Conservation (phyloP, 176 grass and related monocot genomes). For the Paspalum notatum region DNA sequence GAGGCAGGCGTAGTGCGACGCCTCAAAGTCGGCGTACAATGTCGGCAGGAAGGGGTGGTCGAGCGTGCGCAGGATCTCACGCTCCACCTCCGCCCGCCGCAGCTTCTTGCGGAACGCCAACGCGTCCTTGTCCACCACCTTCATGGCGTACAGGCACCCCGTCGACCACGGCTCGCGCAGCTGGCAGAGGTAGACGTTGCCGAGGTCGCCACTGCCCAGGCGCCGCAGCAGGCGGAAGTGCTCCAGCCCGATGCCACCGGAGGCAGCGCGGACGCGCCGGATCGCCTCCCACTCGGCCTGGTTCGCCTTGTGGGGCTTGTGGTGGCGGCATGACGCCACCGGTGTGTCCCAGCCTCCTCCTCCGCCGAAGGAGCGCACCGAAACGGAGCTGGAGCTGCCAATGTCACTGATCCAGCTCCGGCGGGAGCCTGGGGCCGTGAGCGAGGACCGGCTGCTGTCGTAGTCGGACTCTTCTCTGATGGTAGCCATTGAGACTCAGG, state of each 20-base stretch:
- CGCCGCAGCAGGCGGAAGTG: constrained; percentile 88
- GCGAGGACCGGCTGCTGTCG: constrained; percentile 79
- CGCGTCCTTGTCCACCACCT: constrained; percentile 85
- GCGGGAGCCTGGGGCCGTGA: constrained; percentile 59
- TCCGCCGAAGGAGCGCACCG: constrained; percentile 51
- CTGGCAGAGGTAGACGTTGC: constrained; percentile 87
- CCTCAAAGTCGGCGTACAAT: constrained; percentile 88
- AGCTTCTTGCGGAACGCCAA: constrained; percentile 87
- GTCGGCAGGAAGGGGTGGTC: constrained; percentile 94
- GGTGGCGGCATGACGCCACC: background rate
- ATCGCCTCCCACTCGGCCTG: constrained; percentile 93
- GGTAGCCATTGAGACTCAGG: constrained; percentile 45
- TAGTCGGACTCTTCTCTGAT: constrained; percentile 80
- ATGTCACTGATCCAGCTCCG: constrained; percentile 85
- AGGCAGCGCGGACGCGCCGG: constrained; percentile 44
- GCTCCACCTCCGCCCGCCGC: constrained; percentile 78
- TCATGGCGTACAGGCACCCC: constrained; percentile 81
- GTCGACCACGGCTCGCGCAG: constrained; percentile 60
- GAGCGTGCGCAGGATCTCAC: constrained; percentile 72
- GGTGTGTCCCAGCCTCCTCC: background rate
- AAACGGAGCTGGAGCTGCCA: constrained; percentile 85
- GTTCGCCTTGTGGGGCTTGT: constrained; percentile 89
- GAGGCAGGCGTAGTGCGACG: constrained; percentile 85
- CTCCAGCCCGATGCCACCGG: constrained; percentile 64
- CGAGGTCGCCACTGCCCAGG: constrained; percentile 85